phyloP scores from a whole-genome alignment of 495 filamentous ascomycete genomes.

The Xylaria acuta region DNA sequence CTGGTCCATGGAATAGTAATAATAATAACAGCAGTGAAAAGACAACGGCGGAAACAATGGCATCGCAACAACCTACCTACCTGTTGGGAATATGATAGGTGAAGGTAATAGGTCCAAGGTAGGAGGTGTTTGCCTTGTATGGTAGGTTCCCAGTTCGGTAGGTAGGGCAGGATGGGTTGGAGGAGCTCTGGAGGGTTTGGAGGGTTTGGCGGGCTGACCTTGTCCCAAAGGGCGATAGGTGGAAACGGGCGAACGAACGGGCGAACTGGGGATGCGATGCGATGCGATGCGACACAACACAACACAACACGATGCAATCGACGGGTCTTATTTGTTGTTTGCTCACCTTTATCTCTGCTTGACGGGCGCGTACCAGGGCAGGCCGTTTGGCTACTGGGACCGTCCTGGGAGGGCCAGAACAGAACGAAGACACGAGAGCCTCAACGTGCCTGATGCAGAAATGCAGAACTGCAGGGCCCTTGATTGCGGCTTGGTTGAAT shows the following conservation, averaged over 20 bases:
- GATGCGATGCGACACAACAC: constrained; percentile 26
- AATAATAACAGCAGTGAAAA: not conserved
- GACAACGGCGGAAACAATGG: not conserved
- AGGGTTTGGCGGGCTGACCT: constrained; percentile 27
- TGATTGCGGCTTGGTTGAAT: constrained; percentile 17
- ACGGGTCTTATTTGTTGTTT: constrained; percentile 34
- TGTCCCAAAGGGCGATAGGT: constrained; percentile 26
- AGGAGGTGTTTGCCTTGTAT: constrained; percentile 28
- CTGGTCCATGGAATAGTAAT: not conserved
- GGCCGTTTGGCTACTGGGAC: not conserved
- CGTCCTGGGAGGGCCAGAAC: not conserved
- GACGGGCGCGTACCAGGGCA: constrained; percentile 3
- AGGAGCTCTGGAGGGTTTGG: constrained; percentile 17
- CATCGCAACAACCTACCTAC: not conserved
- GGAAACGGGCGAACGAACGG: constrained; percentile 17
- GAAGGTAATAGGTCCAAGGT: constrained; percentile 24
- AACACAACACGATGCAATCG: constrained; percentile 30
- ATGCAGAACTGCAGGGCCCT: not conserved
- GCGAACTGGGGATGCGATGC: constrained; percentile 29
- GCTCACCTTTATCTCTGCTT: constrained; percentile 16
- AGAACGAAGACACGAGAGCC: not conserved
- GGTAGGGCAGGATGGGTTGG: constrained; percentile 30
- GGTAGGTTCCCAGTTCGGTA: constrained; percentile 31
- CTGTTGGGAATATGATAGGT: not conserved
- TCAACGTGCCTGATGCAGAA: constrained; percentile 6